phyloP scores from a whole-genome alignment of 805 yeast species.

The Myxozyma sirexii region DNA sequence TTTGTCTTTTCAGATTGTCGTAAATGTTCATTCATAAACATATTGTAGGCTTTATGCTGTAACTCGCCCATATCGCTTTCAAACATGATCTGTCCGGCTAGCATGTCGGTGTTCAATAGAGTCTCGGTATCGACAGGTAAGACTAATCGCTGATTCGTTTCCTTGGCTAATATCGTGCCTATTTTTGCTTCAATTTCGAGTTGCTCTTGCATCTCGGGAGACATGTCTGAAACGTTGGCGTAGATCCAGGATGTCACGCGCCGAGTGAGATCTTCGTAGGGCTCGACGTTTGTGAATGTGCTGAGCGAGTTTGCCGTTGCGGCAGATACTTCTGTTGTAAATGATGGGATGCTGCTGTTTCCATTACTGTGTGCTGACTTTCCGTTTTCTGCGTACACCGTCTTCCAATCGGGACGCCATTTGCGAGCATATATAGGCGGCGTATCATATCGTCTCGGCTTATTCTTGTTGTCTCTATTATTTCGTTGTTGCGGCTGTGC shows the following conservation, averaged over 20 bases:
- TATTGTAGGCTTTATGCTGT: conserved; percentile 23
- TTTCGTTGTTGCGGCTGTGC: conserved; percentile 6
- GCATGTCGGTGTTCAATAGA: conserved; percentile 28
- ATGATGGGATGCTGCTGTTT: neutral
- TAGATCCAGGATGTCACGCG: conserved; percentile 83
- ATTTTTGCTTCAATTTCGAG: conserved; percentile 42
- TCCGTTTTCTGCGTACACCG: conserved; percentile 20
- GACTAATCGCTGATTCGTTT: conserved; percentile 23
- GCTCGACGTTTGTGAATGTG: conserved; percentile 70
- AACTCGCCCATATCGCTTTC: conserved; percentile 28
- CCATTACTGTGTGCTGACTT: neutral
- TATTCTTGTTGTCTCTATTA: conserved; percentile 34
- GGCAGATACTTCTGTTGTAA: conserved; percentile 37
- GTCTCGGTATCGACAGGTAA: conserved; percentile 33
- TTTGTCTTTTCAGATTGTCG: conserved; percentile 3
- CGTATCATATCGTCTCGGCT: conserved; percentile 63
- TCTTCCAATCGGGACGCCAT: conserved; percentile 53
- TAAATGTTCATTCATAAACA: conserved; percentile 17
- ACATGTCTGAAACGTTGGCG: conserved; percentile 60
- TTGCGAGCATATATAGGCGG: conserved; percentile 84
- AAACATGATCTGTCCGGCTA: conserved; percentile 25
- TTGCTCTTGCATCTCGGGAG: conserved; percentile 21
- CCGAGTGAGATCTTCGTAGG: conserved; percentile 73
- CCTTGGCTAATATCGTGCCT: conserved; percentile 20
- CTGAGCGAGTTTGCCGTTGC: neutral